phyloP scores from a whole-genome alignment of 306 rosid genomes.

The Pyrus betulifolia region DNA sequence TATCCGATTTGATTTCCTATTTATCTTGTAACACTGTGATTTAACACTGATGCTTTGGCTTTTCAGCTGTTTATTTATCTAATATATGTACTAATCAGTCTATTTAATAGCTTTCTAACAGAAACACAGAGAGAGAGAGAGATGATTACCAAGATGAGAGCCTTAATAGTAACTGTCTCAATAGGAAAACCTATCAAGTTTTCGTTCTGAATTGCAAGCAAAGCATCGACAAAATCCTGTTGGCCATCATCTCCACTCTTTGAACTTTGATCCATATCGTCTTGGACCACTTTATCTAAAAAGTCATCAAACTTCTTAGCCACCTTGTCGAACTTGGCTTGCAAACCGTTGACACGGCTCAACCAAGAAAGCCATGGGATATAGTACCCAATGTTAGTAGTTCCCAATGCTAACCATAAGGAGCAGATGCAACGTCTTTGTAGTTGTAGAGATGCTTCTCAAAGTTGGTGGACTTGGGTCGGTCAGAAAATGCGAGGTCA shows the following conservation, averaged over 20 bases:
- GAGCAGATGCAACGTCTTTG: conserved; percentile 23
- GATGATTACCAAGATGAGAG: conserved; percentile 32
- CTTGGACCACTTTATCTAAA: conserved; percentile 36
- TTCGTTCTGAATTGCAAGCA: conserved; percentile 32
- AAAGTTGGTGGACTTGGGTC: background rate
- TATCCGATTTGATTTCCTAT: background rate
- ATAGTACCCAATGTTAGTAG: conserved; percentile 30
- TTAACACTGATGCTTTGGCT: background rate
- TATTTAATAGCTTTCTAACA: background rate
- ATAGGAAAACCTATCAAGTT: conserved; percentile 28
- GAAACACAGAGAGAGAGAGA: background rate
- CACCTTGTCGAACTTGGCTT: conserved; percentile 23
- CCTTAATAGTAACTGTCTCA: conserved; percentile 32
- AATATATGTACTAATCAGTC: background rate
- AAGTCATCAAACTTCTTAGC: conserved; percentile 38
- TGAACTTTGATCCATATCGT: conserved; percentile 13
- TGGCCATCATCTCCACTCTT: background rate
- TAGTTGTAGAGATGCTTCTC: conserved; percentile 17
- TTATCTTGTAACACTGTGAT: background rate
- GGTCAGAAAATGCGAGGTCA: conserved; percentile 7
- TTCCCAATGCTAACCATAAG: conserved; percentile 43
- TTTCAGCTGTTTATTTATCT: background rate
- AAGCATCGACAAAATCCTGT: conserved; percentile 40
- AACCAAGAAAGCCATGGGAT: conserved; percentile 56
- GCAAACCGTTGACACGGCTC: conserved; percentile 26